A percentile compares a stretch with the other conserved stretches of the same genome.
These are phyloP conservation scores for Calonectria henricotiae DNA, from an alignment of 2,329 filamentous ascomycete genomes.

Conservation along the genomic window DNA sequence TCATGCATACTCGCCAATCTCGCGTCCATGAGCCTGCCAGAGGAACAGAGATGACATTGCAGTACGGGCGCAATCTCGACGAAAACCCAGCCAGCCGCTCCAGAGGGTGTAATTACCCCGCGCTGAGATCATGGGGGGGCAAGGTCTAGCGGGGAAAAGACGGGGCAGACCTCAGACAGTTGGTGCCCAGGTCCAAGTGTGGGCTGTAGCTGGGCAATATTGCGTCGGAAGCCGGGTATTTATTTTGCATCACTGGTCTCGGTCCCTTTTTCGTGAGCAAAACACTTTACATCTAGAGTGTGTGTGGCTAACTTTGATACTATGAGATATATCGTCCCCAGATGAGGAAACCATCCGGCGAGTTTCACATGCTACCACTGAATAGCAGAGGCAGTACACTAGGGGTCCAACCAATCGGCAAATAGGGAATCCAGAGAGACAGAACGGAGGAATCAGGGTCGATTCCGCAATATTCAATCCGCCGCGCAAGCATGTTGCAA, in stretches of 20 bases:
- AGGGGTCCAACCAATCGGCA: background rate
- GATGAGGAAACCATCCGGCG: background rate
- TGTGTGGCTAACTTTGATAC: background rate
- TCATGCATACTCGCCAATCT: conserved; percentile 11
- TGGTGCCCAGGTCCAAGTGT: background rate
- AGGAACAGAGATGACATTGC: background rate
- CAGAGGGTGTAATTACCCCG: background rate
- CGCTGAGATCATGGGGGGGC: background rate
- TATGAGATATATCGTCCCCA: background rate
- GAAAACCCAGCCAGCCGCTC: background rate
- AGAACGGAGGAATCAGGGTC: no score
- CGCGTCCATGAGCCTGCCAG: background rate
- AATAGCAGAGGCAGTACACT: no score
- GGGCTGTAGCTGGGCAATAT: background rate
- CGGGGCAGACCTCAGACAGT: background rate
- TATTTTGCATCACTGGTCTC: background rate
- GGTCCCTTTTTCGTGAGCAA: background rate
- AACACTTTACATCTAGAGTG: background rate
- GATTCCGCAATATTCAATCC: no score
- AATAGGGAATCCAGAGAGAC: background rate
- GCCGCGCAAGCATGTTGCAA: no score
- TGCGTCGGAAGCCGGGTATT: conserved; percentile 15
- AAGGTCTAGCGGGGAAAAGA: background rate
- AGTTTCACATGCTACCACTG: background rate
- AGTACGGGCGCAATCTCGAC: background rate